These are phyloP conservation scores for Hanseniaspora uvarum DNA, from an alignment of 1,139 yeast genomes.

Conservation along the genomic window DNA sequence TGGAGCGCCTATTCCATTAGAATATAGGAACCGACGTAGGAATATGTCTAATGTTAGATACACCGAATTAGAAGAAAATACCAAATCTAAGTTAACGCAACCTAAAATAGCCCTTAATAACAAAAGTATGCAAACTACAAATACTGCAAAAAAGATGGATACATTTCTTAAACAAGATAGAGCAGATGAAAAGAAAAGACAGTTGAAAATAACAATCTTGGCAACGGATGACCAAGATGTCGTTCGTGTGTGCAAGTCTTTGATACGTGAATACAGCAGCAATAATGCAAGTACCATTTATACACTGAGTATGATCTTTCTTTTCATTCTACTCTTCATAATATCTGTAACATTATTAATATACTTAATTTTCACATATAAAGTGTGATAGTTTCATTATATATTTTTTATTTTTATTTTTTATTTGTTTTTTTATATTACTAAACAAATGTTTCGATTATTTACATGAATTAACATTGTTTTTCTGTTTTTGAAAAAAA, in stretches of 20 bases:
- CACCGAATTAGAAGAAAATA: neutral
- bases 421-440: no score
- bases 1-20: slow-evolving; percentile 15
- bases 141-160: neutral
- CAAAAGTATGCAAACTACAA: neutral
- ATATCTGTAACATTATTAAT: slow-evolving; percentile 1
- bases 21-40: neutral
- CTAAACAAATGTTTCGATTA: neutral
- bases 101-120: neutral
- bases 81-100: neutral
- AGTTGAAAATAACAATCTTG: slow-evolving; percentile 2
- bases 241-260: slow-evolving; percentile 7
- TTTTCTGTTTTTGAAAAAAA: neutral
- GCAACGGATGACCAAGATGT: slow-evolving; percentile 11
- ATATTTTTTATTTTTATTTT: neutral
- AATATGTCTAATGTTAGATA: neutral
- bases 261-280: slow-evolving; percentile 1
- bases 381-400: neutral
- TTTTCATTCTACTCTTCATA: neutral
- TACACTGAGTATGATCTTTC: neutral
- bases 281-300: neutral
- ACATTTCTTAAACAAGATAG: neutral
- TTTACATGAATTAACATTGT: neutral
- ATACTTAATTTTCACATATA: neutral
- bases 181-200: neutral